Evolutionary conservation across 1,284 basidiomycete genomes (phyloP).

Genomic region (Phellopilus nigrolimitatus): DNA sequence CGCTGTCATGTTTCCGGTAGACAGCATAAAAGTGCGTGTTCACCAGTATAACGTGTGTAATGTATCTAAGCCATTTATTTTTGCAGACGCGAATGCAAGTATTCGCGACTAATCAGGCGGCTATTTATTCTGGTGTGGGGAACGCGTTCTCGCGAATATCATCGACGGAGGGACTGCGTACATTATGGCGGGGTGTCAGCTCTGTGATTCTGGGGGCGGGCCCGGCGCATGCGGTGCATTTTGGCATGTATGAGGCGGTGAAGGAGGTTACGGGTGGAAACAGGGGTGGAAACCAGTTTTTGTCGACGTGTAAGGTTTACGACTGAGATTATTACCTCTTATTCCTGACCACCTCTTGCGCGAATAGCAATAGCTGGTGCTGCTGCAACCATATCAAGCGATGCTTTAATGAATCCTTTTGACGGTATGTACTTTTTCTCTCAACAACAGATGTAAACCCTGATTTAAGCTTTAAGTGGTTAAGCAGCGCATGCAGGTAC

Average conservation of each 20-base stretch:
- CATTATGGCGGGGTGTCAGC: conserved; percentile 94
- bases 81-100: conserved; percentile 98
- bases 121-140: conserved; percentile 84
- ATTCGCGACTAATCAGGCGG: conserved; percentile 76
- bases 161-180: conserved; percentile 86
- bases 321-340: neutral
- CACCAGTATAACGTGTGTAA: neutral
- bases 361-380: conserved; percentile 83
- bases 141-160: conserved; percentile 89
- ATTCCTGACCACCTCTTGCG: neutral
- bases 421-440: conserved; percentile 64
- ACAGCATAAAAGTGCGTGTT: conserved; percentile 88
- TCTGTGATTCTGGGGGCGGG: conserved; percentile 98
- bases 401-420: conserved; percentile 99
- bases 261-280: conserved; percentile 94
- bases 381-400: conserved; percentile 89
- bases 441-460: conserved; percentile 10
- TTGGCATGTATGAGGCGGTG: conserved; percentile 92
- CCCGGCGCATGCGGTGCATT: conserved; percentile 97
- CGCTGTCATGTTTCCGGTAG: conserved; percentile 97
- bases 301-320: conserved; percentile 65
- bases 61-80: conserved; percentile 1
- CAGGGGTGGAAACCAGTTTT: conserved; percentile 73
- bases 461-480: conserved; percentile 38
- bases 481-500: conserved; percentile 99